A percentile compares a stretch with the other conserved stretches of the same genome.
These are phyloP conservation scores for Rubroshorea leprosula DNA, from an alignment of 345 rosid species.

Conservation along the genomic window DNA sequence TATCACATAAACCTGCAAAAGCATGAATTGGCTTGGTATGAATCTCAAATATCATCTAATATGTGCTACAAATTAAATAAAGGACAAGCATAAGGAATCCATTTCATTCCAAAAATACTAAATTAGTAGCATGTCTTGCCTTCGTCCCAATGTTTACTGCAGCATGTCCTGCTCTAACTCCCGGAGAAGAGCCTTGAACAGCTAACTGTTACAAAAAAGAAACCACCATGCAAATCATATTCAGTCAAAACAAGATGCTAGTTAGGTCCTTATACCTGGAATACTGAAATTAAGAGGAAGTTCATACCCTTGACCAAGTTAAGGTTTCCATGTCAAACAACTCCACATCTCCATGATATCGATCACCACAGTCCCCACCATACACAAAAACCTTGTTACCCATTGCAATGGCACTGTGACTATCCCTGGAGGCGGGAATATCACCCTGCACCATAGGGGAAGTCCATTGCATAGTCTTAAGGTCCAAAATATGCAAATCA, in stretches of 20 bases:
- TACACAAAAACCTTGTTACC: conserved; percentile 47
- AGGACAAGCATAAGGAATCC: no score
- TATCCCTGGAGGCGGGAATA: conserved; percentile 64
- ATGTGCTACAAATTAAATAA: no score
- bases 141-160: conserved; percentile 49
- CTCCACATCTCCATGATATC: conserved; percentile 61
- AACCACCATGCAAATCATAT: no score
- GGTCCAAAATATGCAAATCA: conserved; percentile 60
- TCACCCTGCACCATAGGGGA: conserved; percentile 51
- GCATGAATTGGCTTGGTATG: neutral
- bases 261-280: neutral
- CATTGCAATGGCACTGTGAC: conserved; percentile 56
- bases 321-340: conserved; percentile 41
- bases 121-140: no score
- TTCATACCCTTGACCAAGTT: conserved; percentile 57
- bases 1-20: conserved; percentile 57
- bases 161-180: conserved; percentile 71
- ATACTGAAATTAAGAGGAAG: neutral
- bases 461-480: conserved; percentile 57
- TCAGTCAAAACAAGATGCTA: no score
- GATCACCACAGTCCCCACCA: conserved; percentile 72
- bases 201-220: conserved; percentile 25
- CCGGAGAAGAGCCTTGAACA: conserved; percentile 51
- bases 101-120: no score
- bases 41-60: no score